Base-by-base conservation (phyloP, 192 early-diverging fungal species). In the Rhizoclosmatium sp. region DNA sequence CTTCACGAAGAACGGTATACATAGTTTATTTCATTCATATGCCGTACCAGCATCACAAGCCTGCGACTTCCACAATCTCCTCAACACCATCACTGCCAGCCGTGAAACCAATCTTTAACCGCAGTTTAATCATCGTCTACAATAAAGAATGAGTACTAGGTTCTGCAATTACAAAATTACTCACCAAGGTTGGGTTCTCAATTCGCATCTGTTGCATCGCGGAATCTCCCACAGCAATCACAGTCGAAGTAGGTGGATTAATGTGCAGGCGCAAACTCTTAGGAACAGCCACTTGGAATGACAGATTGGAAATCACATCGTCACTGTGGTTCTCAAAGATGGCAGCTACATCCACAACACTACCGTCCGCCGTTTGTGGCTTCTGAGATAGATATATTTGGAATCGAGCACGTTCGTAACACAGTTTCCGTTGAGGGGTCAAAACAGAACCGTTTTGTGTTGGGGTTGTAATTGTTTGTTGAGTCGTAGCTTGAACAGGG, bases 221-320 rank as follows among this genome's bases (percentile, higher is more conserved):
- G 7, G 80, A 82, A 23, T 82, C 75, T 4, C 90, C 92, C 40
- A 87, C 86, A 16, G 86, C 78, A 62, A 97, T 85, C 2, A 82
- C 83, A 77, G 85, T 94, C 9, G 87, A 86, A 12, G 90, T 92
- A 0, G 95, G 92, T 44, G 96, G 91, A 39, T 89, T 85, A 86
- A 98, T 94, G 78, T 93, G 92, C 59, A 98, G 86, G 81, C 92
- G 91, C 65, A 97, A 91, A 59, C 92, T 93, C 86, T 95, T 95
- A 23, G 96, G 96, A n/a, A 99, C 97, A 0, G 98, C 98, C 7
- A 96, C 96, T 82, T 95, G 90, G 80, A 99, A 93, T 69, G 89
- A 89, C 39, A 98, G 75, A 40, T 90, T 90, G 40, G 83, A 84
- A 47, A 96, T 81, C 1, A 86, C 89, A 51, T 88, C 87, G 14